phyloP scores from a whole-genome alignment of 2,329 filamentous ascomycete species.

The Teratosphaeria gauchensis region DNA sequence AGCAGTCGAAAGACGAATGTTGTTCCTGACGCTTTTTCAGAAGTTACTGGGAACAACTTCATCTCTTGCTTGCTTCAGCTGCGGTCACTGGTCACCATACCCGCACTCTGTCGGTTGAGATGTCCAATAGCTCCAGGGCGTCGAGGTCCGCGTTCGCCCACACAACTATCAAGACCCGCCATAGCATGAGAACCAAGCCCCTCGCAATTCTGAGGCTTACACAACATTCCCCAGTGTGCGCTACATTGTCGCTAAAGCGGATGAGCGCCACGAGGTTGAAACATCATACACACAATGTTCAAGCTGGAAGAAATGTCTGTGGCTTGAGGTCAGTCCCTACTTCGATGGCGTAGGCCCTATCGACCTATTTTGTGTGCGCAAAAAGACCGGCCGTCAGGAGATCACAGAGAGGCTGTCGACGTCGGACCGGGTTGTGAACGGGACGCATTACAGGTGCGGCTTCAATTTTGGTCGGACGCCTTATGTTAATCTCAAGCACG shows the following conservation, averaged over 20 bases:
- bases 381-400: background rate
- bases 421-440: background rate
- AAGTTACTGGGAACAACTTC: too few relatives aligned
- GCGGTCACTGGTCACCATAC: background rate
- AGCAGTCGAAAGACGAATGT: too few relatives aligned
- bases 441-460: background rate
- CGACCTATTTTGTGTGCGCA: background rate
- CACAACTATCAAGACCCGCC: background rate
- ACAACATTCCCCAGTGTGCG: background rate
- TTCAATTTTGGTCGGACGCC: background rate
- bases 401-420: background rate
- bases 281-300: background rate
- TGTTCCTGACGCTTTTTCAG: too few relatives aligned
- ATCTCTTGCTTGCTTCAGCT: too few relatives aligned
- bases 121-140: background rate
- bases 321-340: background rate
- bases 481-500: too few relatives aligned
- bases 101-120: background rate
- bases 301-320: background rate
- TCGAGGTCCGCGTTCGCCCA: background rate
- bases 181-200: slow-evolving; percentile 1
- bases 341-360: background rate
- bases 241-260: slow-evolving; percentile 1
- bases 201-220: background rate
- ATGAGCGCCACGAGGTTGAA: background rate